Evolutionary conservation across 805 yeast species (phyloP), one percentile per base, ranked within the genome.

Genomic region (Wickerhamomyces xylosicus): DNA sequence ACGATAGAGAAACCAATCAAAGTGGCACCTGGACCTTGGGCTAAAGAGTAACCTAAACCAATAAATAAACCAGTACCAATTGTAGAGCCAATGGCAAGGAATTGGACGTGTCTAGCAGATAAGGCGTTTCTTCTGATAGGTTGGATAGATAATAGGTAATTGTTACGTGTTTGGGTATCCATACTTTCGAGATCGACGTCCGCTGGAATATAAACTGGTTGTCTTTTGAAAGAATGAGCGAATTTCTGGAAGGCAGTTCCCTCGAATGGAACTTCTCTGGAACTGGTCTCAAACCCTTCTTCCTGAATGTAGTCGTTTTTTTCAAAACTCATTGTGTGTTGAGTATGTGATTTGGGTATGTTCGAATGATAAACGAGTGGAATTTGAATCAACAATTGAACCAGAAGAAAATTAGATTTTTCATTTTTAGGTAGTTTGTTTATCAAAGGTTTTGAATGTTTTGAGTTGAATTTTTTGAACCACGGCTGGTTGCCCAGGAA

Each of bases 41-140:
- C 56, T 37, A 80, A 59, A 1, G 82, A 72, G 35, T 67, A 61
- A 39, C 85, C 85, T 7, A 79, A 64, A 34, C 83, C 84, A 41
- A 79, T 72, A 47, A 79, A 77, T 41, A 79, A 59, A 52, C 85
- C 85, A 27, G 85, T 77, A 58, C 87, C 86, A 42, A 79, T 72
- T 38, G 79, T 70, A 53, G 85, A 84, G 45, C 84, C 86, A 43
- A 79, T 71, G 34, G 85, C 79, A 43, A 79, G 70, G 72, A 79
- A 74, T 46, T 77, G 77, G 47, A 79, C 54, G 50, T 77, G 84
- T 58, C 82, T 67, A 22, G 67, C 60, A 50, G 74, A 74, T 51
- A 77, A 58, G 9, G 70, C 61, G 28, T 32, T 40, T 17, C 35
- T 42, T 18, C 41, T 50, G 22, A 50, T 28, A 1, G 55, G 55